Base-by-base conservation (phyloP, 495 filamentous ascomycete species). In the Aspergillus avenaceus region DNA sequence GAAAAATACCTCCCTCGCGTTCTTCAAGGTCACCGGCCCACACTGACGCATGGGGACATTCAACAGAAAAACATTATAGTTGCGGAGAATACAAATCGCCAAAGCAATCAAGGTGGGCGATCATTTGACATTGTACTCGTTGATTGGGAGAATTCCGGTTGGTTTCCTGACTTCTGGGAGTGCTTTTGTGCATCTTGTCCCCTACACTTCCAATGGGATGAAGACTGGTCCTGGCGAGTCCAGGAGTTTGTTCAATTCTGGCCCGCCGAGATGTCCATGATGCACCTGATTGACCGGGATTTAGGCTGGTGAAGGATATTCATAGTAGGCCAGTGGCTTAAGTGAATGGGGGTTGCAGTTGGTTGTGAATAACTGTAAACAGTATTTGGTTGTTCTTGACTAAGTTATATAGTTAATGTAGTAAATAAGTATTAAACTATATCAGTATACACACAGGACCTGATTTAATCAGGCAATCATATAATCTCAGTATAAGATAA, bases 1-100 rank as follows among this genome's bases (percentile, higher is more conserved):
- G 50, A 60, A 50, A 54, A 44, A 51, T 50, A 62, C 28, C 38
- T 59, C 26, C 12, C 51, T 52, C 28, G 29, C 32, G 36, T 59
- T 23, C 52, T 61, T 36, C 45, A 60, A 48, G 58, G 61, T 32
- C 60, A 66, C 29, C 55, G 45, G 53, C 60, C 63, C 0, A 63
- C 53, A 18, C 52, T 66, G 34, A 63, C 61, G 16, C 63, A 66
- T 47, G 58, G 63, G 37, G 60, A 63, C 31, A 36, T 58, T 43
- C 60, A 66, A 50, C 53, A 56, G 52, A 66, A 63, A 49, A 63
- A 66, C 37, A 64, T 63, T 47, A 54, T 63, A 49, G 54, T 61
- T 34, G 50, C 18, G n/a, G 55, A 64, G 42, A 61, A 56, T 51
- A 38, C 13, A n/a, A 58, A 27, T 41, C 8, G 40, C 14, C 46